Evolutionary conservation across 2,329 filamentous ascomycete species (phyloP), one percentile per base, ranked within the genome.

Genomic region (Sphaceloma murrayae): DNA sequence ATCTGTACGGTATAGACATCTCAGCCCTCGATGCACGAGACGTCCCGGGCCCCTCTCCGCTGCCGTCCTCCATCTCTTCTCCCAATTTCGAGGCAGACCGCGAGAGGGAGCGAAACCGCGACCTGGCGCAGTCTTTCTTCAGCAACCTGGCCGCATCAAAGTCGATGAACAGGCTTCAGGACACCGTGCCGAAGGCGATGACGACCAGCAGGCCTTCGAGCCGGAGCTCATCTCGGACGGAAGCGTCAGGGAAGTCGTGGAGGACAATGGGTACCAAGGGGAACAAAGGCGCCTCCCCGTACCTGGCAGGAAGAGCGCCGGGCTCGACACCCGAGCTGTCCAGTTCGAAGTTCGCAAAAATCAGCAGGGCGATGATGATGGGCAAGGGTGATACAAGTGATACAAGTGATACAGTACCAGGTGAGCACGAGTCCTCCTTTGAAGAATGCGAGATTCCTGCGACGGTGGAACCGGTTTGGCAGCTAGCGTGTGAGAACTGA

Each of bases 251-350:
- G 52, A 55, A 38, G 55, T 45, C 21, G 49, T 51, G 47, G 53
- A 55, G 38, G 55, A 42, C 45, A 52, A 51, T 36, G 49, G 54
- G 42, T 52, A 56, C 27, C 52, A 58, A 26, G 52, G 55, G 14
- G 56, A 58, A 11, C 56, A 61, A 29, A 17, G 31, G 31, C 4
- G n/a, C 40, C 9, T 36, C 42, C 19, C 42, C 42, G 7, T 45
- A 45, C 10, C 16, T 34, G 22, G 59, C n/a, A n/a, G n/a, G 63
- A 42, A 64, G 62, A 45, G 59, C 58, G 44, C 61, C 64, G n/a
- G 66, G 65, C 21, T 71, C 68, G 27, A 69, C 68, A 38, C 67
- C 68, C 33, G 67, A 71, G 46, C 53, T 72, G 44, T 34, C 42
- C 5, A 34, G 21, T 5, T 26, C 30, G 2, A 43, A 33, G 24